Evolutionary conservation across 169 alveolate species (phyloP), one percentile per base, ranked within the genome.

Genomic region (Plasmodium berghei): DNA sequence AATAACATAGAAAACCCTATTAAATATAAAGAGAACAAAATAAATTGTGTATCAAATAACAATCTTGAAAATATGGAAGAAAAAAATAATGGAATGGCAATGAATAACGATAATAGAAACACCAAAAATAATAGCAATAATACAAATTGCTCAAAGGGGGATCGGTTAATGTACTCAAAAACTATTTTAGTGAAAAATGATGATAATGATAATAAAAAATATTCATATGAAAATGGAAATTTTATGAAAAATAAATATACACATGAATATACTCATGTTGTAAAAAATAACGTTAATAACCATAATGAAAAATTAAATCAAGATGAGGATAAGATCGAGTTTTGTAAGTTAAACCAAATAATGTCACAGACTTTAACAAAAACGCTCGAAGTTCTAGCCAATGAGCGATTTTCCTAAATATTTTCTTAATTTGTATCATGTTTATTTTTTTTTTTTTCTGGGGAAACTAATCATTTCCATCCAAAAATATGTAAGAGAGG

Each of bases 351-450:
- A 77, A 77, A 54, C 66, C 66, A 77, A 49, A 64, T 77, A 55
- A 77, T 77, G 89, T 77, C 89, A 26, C 22, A 69, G 1, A 58
- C 77, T 20, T 64, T 77, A 54, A 49, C 66, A 45, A 77, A 52
- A 48, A 63, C 89, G 56, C 89, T 77, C 54, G 66, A 58, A 77
- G 40, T 49, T 16, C 49, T 77, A 61, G 77, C 89, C 12, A 56
- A 77, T 45, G 89, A 77, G n/a, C 45, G 16, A 63, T 77, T 28
- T 24, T 5, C 58, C 26, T 77, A 77, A 59, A 34, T 34, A 3
- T 1, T 34, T 34, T 34, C 42, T 34, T 34, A 34, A 5, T 34
- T 34, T 34, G 42, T 34, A 34, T 34, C 42, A 34, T 34, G 18
- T 54, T 16, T 2, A 45, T n/a, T 18, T 67, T 5, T 66, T 66